phyloP scores from a whole-genome alignment of 306 rosid species.

The Dryas octopetala region DNA sequence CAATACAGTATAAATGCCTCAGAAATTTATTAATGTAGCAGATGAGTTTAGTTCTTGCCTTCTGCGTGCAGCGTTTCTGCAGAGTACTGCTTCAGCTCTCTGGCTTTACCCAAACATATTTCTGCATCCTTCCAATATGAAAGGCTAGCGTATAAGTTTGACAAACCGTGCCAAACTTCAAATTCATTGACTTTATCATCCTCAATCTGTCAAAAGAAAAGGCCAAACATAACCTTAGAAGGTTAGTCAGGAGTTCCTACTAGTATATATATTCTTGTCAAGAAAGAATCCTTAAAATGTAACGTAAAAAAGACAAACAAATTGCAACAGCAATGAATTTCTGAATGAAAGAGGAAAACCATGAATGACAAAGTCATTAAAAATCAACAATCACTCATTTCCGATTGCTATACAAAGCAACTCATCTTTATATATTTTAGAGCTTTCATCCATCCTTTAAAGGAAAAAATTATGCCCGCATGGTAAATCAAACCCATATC shows the following conservation, averaged over 20 bases:
- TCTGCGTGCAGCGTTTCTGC: conserved; percentile 59
- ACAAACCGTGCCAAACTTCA: conserved; percentile 94
- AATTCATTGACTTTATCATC: conserved; percentile 71
- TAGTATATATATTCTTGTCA: not conserved
- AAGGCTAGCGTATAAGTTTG: conserved; percentile 84
- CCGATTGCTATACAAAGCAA: not conserved
- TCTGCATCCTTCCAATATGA: conserved; percentile 93
- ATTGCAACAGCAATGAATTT: not conserved
- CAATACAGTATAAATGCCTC: conserved; percentile 15
- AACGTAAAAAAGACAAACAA: not conserved
- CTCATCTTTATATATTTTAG: not conserved
- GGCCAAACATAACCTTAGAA: conserved; percentile 11
- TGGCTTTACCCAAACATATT: conserved; percentile 83
- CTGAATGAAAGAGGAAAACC: not conserved
- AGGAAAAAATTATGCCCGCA: not conserved
- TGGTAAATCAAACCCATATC: not conserved
- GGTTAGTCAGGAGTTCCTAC: conserved; percentile 6
- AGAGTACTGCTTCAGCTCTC: conserved; percentile 59
- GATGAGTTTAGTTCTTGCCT: conserved; percentile 55
- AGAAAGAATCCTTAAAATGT: not conserved
- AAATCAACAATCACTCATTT: not conserved
- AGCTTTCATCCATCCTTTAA: not conserved
- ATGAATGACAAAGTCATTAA: not conserved
- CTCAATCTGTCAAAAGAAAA: conserved; percentile 49
- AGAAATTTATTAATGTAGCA: not conserved